phyloP scores from a whole-genome alignment of 768 basidiomycete genomes.

The Stropharia rugosoannulata region DNA sequence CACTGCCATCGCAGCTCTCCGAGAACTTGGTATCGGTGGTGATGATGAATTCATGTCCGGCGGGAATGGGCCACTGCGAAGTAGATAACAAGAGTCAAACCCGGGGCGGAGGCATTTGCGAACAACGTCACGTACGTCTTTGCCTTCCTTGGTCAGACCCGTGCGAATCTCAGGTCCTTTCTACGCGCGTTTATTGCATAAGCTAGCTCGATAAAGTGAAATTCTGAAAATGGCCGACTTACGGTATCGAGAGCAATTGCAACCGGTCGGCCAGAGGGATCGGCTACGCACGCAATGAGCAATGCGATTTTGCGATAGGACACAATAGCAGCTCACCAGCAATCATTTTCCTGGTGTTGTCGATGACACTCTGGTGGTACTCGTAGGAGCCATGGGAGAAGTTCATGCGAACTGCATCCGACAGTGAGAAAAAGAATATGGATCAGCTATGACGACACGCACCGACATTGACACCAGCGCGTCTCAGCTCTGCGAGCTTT shows the following conservation, averaged over 20 bases:
- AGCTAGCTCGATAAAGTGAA: conserved; percentile 7
- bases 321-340: conserved; percentile 49
- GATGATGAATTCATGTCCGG: conserved; percentile 93
- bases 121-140: conserved; percentile 63
- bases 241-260: conserved; percentile 98
- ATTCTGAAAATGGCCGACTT: conserved; percentile 26
- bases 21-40: conserved; percentile 82
- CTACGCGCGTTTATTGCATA: conserved; percentile 37
- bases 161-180: conserved; percentile 99
- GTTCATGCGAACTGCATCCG: conserved; percentile 92
- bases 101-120: conserved; percentile 13
- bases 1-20: conserved; percentile 77
- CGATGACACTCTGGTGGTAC: conserved; percentile 98
- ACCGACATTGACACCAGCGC: conserved; percentile 98
- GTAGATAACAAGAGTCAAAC: conserved; percentile 2
- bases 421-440: neutral
- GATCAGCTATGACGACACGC: conserved; percentile 28
- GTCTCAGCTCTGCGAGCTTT: conserved; percentile 78
- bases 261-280: conserved; percentile 82
- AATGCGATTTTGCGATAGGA: conserved; percentile 2
- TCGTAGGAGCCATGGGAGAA: conserved; percentile 99
- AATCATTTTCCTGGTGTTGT: conserved; percentile 90
- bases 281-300: conserved; percentile 37
- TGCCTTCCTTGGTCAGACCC: conserved; percentile 82
- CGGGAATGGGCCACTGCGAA: conserved; percentile 71